These are phyloP conservation scores for Aegilops bicornis DNA, from an alignment of 176 grass and related monocot species.

Conservation along the genomic window DNA sequence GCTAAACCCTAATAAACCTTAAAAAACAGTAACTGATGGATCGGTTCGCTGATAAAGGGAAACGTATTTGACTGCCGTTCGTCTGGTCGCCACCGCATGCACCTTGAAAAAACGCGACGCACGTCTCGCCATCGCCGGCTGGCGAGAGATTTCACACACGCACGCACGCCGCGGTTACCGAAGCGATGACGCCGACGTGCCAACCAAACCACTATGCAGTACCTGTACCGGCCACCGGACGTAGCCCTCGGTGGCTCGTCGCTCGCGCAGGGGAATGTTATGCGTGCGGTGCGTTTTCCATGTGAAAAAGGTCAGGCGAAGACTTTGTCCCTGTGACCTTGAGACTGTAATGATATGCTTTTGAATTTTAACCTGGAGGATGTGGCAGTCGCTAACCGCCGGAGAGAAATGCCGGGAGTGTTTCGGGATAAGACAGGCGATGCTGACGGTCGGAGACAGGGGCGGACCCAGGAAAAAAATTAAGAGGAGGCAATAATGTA, in stretches of 20 bases:
- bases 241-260: too few relatives aligned
- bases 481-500: too few relatives aligned
- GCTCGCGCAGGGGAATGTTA: too few relatives aligned
- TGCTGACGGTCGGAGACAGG: neutral
- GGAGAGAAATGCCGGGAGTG: neutral
- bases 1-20: neutral
- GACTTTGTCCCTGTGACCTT: neutral
- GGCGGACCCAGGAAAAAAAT: too few relatives aligned
- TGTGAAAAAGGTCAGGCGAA: neutral
- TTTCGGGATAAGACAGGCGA: neutral
- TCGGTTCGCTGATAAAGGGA: neutral
- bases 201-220: constrained; percentile 17
- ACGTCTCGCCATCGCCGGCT: neutral
- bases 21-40: neutral
- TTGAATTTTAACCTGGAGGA: constrained; percentile 23
- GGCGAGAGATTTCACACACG: constrained; percentile 3
- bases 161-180: constrained; percentile 24
- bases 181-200: constrained; percentile 35
- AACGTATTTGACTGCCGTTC: constrained; percentile 4
- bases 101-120: constrained; percentile 19
- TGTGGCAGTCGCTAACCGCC: constrained; percentile 17
- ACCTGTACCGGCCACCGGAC: too few relatives aligned
- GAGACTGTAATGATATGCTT: neutral
- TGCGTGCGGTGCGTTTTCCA: neutral
- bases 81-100: constrained; percentile 13